Base-by-base conservation (phyloP, 352 stramenopile genomes). In the Pythium aquatile region DNA sequence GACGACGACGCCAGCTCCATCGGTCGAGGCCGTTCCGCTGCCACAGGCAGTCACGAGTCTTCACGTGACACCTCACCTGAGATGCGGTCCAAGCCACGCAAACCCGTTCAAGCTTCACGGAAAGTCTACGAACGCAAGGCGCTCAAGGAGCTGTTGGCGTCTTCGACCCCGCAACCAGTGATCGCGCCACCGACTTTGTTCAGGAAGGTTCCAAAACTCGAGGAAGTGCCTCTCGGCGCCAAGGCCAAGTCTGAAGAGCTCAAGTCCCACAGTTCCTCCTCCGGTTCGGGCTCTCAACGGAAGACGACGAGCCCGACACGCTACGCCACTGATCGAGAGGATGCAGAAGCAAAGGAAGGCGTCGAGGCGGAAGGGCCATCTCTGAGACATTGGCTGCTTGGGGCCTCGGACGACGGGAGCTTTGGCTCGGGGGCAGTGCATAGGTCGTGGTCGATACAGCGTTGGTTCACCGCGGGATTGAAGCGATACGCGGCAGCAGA, bases 381-480 rank as follows among this genome's bases (percentile, higher is more conserved):
- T 24, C 28, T 70, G 9, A 55, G 47, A 32, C 40, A 68, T 33
- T 72, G 65, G 65, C 54, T 72, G 14, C 64, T 72, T 30, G 65
- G 65, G 3, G 53, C 55, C 10, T 46, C 37, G 2, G 65, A 72
- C 32, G 65, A 72, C 32, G 47, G 32, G 1, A 37, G 39, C 39
- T n/a, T 35, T 37, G 39, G 39, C 13, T 20, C 54, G 28, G 29
- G 46, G 5, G 16, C 17, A 14, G 20, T 2, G 5, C 58, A 58
- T 6, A 46, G 48, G 20, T 35, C 65, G 1, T 73, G 59, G 55
- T 61, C 60, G 14, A 68, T 73, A 30, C 66, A 73, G 37, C 61
- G 30, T 14, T 73, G 66, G 66, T 26, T 73, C 5, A 13, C 68
- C n/a, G 58, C n/a, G 10, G 66, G 66, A 26, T 59, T 68, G 44